phyloP scores from a whole-genome alignment of 352 stramenopile species.

The Phytophthora pini region DNA sequence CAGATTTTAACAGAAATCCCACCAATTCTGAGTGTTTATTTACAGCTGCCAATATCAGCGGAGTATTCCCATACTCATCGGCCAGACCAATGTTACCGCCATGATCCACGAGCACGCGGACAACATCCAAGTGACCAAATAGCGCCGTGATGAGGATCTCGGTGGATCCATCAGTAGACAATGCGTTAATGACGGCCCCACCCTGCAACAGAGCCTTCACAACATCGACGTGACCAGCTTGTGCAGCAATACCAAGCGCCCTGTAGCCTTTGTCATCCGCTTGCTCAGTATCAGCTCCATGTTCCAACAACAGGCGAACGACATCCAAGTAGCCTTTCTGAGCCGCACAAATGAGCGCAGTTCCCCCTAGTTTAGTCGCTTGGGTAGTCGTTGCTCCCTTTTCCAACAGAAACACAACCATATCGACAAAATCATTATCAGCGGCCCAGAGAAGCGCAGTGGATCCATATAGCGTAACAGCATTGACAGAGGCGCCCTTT shows the following conservation, averaged over 20 bases:
- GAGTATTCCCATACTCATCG: constrained; percentile 9
- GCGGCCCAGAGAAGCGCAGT: background rate
- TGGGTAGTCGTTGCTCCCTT: background rate
- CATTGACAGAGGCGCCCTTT: background rate
- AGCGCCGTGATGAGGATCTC: constrained; percentile 10
- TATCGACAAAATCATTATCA: background rate
- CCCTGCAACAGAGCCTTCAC: constrained; percentile 1
- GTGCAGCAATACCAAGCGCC: constrained; percentile 4
- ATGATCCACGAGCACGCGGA: constrained; percentile 4
- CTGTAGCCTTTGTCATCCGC: background rate
- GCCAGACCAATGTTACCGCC: constrained; percentile 1
- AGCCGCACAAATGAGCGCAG: constrained; percentile 4
- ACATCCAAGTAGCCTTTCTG: background rate
- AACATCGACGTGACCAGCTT: constrained; percentile 3
- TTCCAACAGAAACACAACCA: background rate
- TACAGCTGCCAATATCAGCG: constrained; percentile 11
- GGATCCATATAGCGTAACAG: background rate
- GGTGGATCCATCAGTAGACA: constrained; percentile 6
- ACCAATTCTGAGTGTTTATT: background rate
- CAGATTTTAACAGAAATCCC: constrained; percentile 8
- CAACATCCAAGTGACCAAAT: constrained; percentile 4
- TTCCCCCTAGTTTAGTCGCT: background rate
- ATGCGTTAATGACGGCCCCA: background rate
- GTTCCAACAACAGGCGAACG: background rate
- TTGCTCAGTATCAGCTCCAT: constrained; percentile 3